phyloP scores from a whole-genome alignment of 768 basidiomycete genomes.

The Rhodosporidiobolus odoratus region DNA sequence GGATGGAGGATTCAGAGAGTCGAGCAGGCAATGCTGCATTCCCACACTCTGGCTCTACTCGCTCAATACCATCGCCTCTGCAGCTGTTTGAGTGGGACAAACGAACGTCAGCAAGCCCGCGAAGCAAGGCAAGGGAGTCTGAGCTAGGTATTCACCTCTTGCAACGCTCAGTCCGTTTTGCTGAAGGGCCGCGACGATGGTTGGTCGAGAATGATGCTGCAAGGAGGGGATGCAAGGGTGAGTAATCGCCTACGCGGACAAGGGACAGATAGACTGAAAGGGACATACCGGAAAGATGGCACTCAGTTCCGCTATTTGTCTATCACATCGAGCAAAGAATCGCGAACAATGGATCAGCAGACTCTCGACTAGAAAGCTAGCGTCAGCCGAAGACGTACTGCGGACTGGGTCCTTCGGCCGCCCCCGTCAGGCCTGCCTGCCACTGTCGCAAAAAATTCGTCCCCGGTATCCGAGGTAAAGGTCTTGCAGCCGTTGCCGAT shows the following conservation, averaged over 20 bases:
- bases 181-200: conserved; percentile 14
- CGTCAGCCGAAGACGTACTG: conserved; percentile 11
- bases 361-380: too few relatives aligned
- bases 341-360: neutral
- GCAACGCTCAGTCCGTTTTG: conserved; percentile 3
- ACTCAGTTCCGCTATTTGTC: conserved; percentile 21
- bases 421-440: conserved; percentile 24
- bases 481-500: neutral
- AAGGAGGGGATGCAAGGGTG: neutral
- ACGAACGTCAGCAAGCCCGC: neutral
- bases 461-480: conserved; percentile 6
- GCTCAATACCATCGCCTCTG: neutral
- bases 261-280: too few relatives aligned
- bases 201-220: conserved; percentile 18
- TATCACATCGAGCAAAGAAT: neutral
- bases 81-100: neutral
- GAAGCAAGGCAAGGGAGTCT: neutral
- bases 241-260: too few relatives aligned
- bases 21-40: neutral
- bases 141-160: neutral
- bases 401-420: neutral
- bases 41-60: neutral
- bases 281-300: conserved; percentile 19
- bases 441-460: conserved; percentile 28
- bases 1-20: too few relatives aligned